Conservation (phyloP, 345 rosid genomes). For the Rubroshorea leprosula region DNA sequence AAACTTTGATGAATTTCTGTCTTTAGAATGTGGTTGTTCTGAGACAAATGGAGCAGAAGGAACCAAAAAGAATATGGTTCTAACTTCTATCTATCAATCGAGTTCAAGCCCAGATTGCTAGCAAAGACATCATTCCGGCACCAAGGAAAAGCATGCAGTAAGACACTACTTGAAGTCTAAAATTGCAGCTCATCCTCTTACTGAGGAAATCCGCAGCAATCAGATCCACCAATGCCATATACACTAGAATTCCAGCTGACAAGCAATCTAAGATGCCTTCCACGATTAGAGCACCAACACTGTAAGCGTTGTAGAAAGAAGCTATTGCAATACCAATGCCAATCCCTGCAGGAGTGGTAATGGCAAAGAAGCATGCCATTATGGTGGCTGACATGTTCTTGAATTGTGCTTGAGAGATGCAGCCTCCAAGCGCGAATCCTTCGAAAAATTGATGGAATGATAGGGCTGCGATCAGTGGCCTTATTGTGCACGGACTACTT, state of each 20-base stretch:
- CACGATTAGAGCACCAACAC: slow-evolving; percentile 48
- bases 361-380: slow-evolving; percentile 74
- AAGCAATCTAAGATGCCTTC: slow-evolving; percentile 82
- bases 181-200: slow-evolving; percentile 86
- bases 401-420: slow-evolving; percentile 78
- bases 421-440: slow-evolving; percentile 93
- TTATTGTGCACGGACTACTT: slow-evolving; percentile 76
- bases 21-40: too few species aligned
- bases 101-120: slow-evolving; percentile 72
- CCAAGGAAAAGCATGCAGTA: slow-evolving; percentile 77
- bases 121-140: slow-evolving; percentile 83
- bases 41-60: not conserved
- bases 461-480: slow-evolving; percentile 78
- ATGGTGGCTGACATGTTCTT: slow-evolving; percentile 37
- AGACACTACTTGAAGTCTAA: slow-evolving; percentile 63
- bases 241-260: slow-evolving; percentile 84
- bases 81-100: not conserved
- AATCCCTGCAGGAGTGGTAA: slow-evolving; percentile 71
- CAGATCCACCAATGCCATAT: slow-evolving; percentile 92
- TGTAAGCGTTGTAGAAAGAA: slow-evolving; percentile 54
- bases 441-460: slow-evolving; percentile 97
- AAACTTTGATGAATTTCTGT: too few species aligned
- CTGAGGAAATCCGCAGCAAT: slow-evolving; percentile 91
- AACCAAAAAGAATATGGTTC: not conserved
- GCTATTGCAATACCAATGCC: slow-evolving; percentile 62